Evolutionary conservation across 164 flowering plant species (phyloP).

Genomic region (Nelumbo lutea): DNA sequence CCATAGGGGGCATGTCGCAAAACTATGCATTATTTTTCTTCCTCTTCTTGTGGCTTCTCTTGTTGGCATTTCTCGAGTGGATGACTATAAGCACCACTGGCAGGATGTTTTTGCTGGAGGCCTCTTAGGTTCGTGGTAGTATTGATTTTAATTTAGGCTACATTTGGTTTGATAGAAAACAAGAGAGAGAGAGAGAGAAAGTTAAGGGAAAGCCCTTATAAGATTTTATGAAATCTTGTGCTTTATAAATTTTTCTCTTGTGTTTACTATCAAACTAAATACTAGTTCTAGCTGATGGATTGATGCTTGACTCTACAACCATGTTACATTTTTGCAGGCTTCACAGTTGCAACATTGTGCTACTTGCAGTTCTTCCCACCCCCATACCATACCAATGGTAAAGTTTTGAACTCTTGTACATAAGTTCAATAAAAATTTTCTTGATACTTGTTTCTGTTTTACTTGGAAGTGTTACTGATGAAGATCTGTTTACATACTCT

Average conservation of each 20-base stretch:
- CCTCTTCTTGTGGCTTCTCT: conserved; percentile 15
- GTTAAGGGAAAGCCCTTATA: too few species aligned
- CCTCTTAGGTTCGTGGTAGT: conserved; percentile 8
- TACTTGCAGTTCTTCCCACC: conserved; percentile 22
- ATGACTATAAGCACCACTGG: conserved; percentile 19
- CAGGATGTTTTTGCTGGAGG: conserved; percentile 21
- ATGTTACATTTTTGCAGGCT: conserved; percentile 5
- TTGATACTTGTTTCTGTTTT: not conserved
- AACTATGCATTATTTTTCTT: conserved; percentile 14
- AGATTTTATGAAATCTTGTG: too few species aligned
- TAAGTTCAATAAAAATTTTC: not conserved
- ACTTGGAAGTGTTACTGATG: not conserved
- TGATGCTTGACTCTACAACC: not conserved
- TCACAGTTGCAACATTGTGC: conserved; percentile 9
- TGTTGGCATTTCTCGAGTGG: conserved; percentile 15
- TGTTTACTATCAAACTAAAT: too few species aligned
- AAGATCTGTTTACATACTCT: not conserved
- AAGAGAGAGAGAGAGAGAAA: too few species aligned
- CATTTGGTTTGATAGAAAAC: too few species aligned
- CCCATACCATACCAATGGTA: conserved; percentile 13
- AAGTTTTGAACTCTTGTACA: not conserved
- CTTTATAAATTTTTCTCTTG: too few species aligned
- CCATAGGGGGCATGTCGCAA: conserved; percentile 11
- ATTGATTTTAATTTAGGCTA: too few species aligned
- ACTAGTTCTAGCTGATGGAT: not conserved